phyloP scores from a whole-genome alignment of 1,139 yeast species.

The Taphrina wiesneri region DNA sequence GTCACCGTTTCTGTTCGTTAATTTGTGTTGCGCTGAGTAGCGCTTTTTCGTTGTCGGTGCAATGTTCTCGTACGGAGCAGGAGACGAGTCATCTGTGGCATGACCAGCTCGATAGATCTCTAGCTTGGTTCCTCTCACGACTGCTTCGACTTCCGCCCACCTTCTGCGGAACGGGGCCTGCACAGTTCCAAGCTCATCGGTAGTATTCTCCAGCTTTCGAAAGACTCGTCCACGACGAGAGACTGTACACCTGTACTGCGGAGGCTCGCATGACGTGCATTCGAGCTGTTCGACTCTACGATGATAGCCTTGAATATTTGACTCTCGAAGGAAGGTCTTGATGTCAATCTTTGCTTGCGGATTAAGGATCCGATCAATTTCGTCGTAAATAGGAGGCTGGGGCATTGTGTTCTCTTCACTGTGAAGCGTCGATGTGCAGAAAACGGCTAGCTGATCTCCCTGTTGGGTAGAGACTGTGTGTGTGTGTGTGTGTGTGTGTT shows the following conservation, averaged over 20 bases:
- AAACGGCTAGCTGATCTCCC: no score
- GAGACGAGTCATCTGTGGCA: neutral
- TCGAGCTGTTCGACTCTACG: neutral
- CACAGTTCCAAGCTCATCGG: neutral
- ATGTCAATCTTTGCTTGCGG: slow-evolving; percentile 11
- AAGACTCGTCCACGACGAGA: slow-evolving; percentile 14
- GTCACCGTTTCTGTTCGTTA: neutral
- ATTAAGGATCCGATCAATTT: neutral
- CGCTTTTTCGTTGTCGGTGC: neutral
- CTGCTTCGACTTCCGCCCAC: slow-evolving; percentile 9
- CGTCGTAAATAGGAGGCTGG: slow-evolving; percentile 8
- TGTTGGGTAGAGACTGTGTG: no score
- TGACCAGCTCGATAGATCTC: slow-evolving; percentile 8
- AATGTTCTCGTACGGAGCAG: neutral
- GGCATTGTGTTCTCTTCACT: neutral
- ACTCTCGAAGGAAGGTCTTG: neutral
- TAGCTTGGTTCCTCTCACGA: slow-evolving; percentile 22
- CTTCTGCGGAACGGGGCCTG: slow-evolving; percentile 20
- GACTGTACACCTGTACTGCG: slow-evolving; percentile 25
- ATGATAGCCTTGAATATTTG: neutral
- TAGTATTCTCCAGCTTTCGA: slow-evolving; percentile 21
- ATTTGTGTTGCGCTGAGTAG: neutral
- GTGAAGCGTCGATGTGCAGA: no score
- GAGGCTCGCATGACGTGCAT: neutral
- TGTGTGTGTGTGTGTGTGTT: no score